A percentile compares a stretch with the other conserved stretches of the same genome.
Evolutionary conservation across 768 basidiomycete species (phyloP).

Genomic region (Rhizopogon roseolus): DNA sequence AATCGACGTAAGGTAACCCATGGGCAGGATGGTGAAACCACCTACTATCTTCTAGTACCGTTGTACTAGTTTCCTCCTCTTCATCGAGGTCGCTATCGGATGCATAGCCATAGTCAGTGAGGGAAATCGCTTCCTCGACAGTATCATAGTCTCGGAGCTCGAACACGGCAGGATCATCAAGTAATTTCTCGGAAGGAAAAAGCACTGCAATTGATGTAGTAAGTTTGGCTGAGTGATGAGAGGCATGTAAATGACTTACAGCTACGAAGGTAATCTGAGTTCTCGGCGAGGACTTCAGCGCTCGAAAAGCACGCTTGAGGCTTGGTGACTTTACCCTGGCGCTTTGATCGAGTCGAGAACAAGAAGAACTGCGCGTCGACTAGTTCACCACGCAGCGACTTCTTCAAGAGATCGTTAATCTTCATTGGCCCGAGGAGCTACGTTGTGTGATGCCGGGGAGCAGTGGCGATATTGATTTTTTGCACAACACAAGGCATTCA

Average conservation of each 20-base stretch:
- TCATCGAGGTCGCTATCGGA: slow-evolving; percentile 23
- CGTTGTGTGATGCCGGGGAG: too few species aligned
- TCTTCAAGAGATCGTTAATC: slow-evolving; percentile 1
- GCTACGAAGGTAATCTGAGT: slow-evolving; percentile 12
- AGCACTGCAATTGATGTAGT: neutral
- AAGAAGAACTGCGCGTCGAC: slow-evolving; percentile 16
- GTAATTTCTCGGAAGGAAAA: neutral
- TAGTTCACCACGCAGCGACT: slow-evolving; percentile 9
- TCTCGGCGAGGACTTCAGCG: slow-evolving; percentile 6
- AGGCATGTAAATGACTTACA: slow-evolving; percentile 6
- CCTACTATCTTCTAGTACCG: neutral
- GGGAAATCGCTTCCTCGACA: neutral
- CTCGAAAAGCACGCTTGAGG: slow-evolving; percentile 14
- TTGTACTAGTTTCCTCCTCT: slow-evolving; percentile 1
- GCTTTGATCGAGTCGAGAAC: slow-evolving; percentile 12
- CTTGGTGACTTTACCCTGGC: neutral
- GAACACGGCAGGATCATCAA: neutral
- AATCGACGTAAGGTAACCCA: neutral
- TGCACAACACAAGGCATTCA: too few species aligned
- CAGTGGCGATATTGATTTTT: too few species aligned
- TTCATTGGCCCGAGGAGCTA: neutral
- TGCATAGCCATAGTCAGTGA: slow-evolving; percentile 15
- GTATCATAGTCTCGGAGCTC: slow-evolving; percentile 2
- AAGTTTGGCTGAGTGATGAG: neutral
- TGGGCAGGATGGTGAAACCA: neutral